phyloP scores from a whole-genome alignment of 495 filamentous ascomycete genomes.

The Aspergillus olivimuriae region DNA sequence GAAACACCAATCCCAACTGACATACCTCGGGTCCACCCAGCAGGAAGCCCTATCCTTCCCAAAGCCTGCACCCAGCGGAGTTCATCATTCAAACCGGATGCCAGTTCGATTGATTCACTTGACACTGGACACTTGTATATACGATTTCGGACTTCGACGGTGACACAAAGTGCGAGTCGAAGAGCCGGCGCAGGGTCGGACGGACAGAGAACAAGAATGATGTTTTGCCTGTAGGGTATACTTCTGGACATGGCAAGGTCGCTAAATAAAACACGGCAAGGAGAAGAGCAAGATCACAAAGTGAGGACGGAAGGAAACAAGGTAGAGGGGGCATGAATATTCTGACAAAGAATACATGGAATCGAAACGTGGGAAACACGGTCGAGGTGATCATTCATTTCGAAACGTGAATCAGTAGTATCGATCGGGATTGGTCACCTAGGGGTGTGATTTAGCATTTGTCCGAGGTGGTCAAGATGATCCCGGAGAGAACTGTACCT shows the following conservation, averaged over 20 bases:
- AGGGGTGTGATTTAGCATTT: conserved; percentile 3
- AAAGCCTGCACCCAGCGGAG: not conserved
- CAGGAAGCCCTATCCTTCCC: conserved; percentile 1
- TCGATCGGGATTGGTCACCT: conserved; percentile 48
- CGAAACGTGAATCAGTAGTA: conserved; percentile 11
- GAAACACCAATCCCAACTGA: conserved; percentile 10
- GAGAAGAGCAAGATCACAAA: conserved; percentile 3
- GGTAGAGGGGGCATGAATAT: not conserved
- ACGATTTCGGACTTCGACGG: not conserved
- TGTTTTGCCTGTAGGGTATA: conserved; percentile 1
- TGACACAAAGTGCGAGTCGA: conserved; percentile 2
- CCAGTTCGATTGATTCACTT: no score
- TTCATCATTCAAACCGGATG: not conserved
- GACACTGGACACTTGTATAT: no score
- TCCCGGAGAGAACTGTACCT: conserved; percentile 49
- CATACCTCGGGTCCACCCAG: conserved; percentile 2
- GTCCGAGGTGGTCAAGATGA: no score
- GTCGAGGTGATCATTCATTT: not conserved
- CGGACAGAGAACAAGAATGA: not conserved
- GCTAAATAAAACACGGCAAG: conserved; percentile 8
- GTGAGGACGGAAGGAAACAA: conserved; percentile 4
- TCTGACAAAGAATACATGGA: not conserved
- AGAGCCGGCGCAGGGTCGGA: not conserved
- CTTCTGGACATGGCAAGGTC: conserved; percentile 9
- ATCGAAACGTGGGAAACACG: not conserved